phyloP scores from a whole-genome alignment of 257 asterid genomes.

The Solanum infundibuliforme region DNA sequence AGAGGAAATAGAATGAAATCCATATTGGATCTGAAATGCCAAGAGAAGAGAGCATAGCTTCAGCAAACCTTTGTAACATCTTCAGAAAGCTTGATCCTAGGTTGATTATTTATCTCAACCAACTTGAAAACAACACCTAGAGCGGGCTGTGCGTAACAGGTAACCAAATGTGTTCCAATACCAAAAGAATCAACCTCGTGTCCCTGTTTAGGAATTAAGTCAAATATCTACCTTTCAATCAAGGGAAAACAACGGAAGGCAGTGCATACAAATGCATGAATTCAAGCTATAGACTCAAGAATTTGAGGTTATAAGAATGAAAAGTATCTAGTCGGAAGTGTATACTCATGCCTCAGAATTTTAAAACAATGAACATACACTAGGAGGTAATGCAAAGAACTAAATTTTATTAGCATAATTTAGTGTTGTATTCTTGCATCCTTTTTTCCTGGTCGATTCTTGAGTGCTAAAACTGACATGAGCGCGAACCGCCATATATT shows the following conservation, averaged over 20 bases:
- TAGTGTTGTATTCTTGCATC: background rate
- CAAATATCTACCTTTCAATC: background rate
- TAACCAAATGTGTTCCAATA: conserved; percentile 92
- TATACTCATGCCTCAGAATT: background rate
- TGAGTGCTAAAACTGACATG: background rate
- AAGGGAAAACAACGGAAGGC: background rate
- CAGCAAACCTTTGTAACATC: conserved; percentile 83
- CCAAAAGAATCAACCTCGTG: conserved; percentile 93
- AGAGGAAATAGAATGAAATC: conserved; percentile 1
- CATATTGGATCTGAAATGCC: background rate
- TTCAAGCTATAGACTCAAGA: background rate
- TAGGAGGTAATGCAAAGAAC: background rate
- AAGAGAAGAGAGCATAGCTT: background rate
- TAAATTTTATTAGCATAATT: background rate
- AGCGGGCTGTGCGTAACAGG: conserved; percentile 96
- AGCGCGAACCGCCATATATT: background rate
- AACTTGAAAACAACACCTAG: conserved; percentile 92
- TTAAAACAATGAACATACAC: background rate
- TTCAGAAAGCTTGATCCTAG: conserved; percentile 95
- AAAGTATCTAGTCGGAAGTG: background rate
- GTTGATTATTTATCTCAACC: conserved; percentile 90
- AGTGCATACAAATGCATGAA: background rate
- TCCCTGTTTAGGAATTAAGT: conserved; percentile 46
- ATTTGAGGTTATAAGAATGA: background rate
- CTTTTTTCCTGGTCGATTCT: background rate